A percentile compares a stretch with the other conserved stretches of the same genome.
Evolutionary conservation across 2,329 filamentous ascomycete species (phyloP).

Genomic region (Cladosporium velox): DNA sequence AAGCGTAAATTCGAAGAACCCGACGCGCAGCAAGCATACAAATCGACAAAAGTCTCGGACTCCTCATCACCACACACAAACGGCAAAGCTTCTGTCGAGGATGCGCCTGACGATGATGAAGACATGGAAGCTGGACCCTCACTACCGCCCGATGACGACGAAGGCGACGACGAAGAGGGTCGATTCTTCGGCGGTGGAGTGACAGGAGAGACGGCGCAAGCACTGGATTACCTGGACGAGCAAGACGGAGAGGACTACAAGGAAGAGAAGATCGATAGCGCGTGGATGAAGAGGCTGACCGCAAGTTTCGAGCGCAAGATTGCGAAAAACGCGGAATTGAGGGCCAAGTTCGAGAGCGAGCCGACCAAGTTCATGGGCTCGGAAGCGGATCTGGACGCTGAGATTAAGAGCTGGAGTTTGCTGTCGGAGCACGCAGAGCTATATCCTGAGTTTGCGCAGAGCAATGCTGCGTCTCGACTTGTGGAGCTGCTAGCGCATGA

Average conservation of each 20-base stretch:
- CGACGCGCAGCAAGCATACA: constrained; percentile 60
- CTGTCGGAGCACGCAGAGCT: constrained; percentile 83
- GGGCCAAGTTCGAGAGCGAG: constrained; percentile 78
- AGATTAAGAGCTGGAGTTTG: constrained; percentile 83
- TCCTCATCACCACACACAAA: constrained; percentile 49
- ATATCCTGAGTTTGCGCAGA: constrained; percentile 75
- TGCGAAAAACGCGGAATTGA: constrained; percentile 83
- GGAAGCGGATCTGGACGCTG: constrained; percentile 86
- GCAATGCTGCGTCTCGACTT: constrained; percentile 70
- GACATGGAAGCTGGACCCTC: constrained; percentile 42
- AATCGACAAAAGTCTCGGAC: constrained; percentile 57
- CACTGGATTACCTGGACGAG: constrained; percentile 83
- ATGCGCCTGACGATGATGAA: constrained; percentile 56
- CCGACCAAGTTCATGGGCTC: constrained; percentile 79
- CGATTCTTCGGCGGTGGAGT: constrained; percentile 95
- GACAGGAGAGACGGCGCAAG: constrained; percentile 74
- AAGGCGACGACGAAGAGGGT: constrained; percentile 80
- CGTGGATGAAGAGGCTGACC: constrained; percentile 81
- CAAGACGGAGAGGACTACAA: constrained; percentile 55
- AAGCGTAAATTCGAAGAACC: constrained; percentile 63
- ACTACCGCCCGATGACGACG: constrained; percentile 50
- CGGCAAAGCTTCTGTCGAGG: constrained; percentile 49
- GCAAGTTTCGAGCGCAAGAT: constrained; percentile 89
- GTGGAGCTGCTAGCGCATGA: constrained; percentile 87
- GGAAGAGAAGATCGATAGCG: constrained; percentile 75